phyloP scores from a whole-genome alignment of 768 basidiomycete genomes.

The Mycena vitilis region DNA sequence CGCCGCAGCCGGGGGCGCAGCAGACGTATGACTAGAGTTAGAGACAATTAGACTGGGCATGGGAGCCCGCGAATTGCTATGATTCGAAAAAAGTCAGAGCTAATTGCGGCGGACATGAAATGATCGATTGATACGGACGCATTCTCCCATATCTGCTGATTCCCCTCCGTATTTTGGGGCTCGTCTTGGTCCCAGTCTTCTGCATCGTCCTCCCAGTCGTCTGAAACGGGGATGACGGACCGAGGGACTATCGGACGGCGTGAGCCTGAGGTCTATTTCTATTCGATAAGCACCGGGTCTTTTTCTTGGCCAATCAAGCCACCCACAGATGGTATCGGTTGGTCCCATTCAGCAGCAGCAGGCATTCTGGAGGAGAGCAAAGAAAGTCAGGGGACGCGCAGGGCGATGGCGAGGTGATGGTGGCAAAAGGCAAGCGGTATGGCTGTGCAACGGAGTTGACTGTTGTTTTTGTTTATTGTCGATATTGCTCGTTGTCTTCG shows the following conservation, averaged over 20 bases:
- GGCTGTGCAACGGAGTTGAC: neutral
- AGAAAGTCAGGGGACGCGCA: neutral
- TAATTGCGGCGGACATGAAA: neutral
- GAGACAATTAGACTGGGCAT: constrained; percentile 75
- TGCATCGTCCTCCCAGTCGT: constrained; percentile 72
- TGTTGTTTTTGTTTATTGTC: neutral
- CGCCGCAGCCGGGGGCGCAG: constrained; percentile 65
- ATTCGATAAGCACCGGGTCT: constrained; percentile 12
- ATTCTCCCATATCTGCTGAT: constrained; percentile 71
- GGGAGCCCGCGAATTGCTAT: constrained; percentile 67
- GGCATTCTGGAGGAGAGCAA: neutral
- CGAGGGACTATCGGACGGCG: constrained; percentile 19
- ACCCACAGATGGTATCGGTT: constrained; percentile 24
- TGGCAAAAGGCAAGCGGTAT: neutral
- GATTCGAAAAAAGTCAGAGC: constrained; percentile 12
- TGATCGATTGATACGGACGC: constrained; percentile 63
- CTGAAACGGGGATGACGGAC: constrained; percentile 44
- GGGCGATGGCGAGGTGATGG: neutral
- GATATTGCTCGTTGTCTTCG: no score
- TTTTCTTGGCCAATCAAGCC: neutral
- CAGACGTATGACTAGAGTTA: constrained; percentile 49
- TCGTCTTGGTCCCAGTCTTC: constrained; percentile 54
- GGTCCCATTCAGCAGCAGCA: constrained; percentile 20
- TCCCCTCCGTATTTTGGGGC: constrained; percentile 48
- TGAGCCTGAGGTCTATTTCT: constrained; percentile 24